Conservation (phyloP, 768 basidiomycete species). For the Amanita muscaria region DNA sequence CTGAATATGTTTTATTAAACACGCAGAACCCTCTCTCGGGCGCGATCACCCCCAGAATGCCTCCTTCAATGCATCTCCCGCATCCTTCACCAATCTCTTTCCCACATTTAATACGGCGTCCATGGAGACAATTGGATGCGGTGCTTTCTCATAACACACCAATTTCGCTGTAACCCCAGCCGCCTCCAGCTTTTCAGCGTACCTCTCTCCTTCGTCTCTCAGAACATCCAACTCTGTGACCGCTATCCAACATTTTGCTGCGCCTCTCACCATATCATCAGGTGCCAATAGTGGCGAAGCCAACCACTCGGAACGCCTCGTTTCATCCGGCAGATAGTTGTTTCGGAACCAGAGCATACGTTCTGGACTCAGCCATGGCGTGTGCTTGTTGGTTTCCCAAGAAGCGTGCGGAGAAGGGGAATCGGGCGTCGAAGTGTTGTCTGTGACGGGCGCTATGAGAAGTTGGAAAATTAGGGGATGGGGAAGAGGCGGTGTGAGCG, state of each 20-base stretch:
- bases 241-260: conserved; percentile 45
- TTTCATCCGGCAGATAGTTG: conserved; percentile 57
- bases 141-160: conserved; percentile 52
- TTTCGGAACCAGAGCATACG: conserved; percentile 71
- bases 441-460: conserved; percentile 62
- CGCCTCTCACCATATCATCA: conserved; percentile 36
- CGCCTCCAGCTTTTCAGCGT: conserved; percentile 45
- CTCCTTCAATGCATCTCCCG: conserved; percentile 19
- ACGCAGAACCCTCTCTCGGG: no score
- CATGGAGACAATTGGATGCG: conserved; percentile 71
- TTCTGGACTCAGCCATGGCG: conserved; percentile 49
- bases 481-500: conserved; percentile 38
- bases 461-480: conserved; percentile 44
- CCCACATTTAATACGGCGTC: conserved; percentile 34
- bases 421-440: conserved; percentile 49
- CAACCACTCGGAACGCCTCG: conserved; percentile 56
- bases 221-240: conserved; percentile 62
- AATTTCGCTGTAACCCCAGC: conserved; percentile 47
- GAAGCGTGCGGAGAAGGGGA: conserved; percentile 16
- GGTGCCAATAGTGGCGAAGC: conserved; percentile 65
- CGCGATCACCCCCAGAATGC: conserved; percentile 18
- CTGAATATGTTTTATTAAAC: no score
- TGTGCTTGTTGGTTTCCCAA: conserved; percentile 50
- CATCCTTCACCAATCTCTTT: conserved; percentile 26
- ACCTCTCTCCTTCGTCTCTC: conserved; percentile 55